A percentile compares a stretch with the other conserved stretches of the same genome.
These are phyloP conservation scores for Colletotrichum zoysiae DNA, from an alignment of 2,329 filamentous ascomycete genomes.

Conservation along the genomic window DNA sequence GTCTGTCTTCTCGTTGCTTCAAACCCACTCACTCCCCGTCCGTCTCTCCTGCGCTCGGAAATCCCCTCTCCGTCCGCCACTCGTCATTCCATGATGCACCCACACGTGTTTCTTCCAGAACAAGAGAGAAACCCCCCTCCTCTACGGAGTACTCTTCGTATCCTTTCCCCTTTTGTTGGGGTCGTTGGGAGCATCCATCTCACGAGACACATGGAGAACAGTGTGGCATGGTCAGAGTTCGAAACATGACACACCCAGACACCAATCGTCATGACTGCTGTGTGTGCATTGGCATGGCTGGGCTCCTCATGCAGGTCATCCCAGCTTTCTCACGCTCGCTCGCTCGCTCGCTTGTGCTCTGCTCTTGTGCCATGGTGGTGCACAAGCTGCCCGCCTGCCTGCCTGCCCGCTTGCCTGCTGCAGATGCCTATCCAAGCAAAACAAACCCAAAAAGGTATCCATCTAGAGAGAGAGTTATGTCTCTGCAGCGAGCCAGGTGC, in stretches of 20 bases:
- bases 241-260: constrained; percentile 38
- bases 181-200: constrained; percentile 33
- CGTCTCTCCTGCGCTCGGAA: not conserved
- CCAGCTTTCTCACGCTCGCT: constrained; percentile 10
- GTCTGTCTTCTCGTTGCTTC: constrained; percentile 9
- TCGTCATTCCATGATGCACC: constrained; percentile 21
- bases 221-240: constrained; percentile 34
- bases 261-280: constrained; percentile 22
- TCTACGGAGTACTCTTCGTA: not conserved
- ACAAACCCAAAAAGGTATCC: not conserved
- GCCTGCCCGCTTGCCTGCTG: too few species aligned
- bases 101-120: constrained; percentile 29
- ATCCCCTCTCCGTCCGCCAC: constrained; percentile 18
- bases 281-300: constrained; percentile 30
- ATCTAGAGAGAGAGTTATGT: constrained; percentile 7
- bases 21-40: constrained; percentile 18
- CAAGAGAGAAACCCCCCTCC: not conserved
- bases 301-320: constrained; percentile 35
- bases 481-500: constrained; percentile 17
- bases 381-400: not conserved
- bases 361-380: not conserved
- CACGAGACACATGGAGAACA: constrained; percentile 20
- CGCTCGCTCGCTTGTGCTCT: not conserved
- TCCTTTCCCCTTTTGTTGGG: constrained; percentile 28
- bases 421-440: constrained; percentile 2